Conservation (phyloP, 108 stramenopile genomes). For the Aurantiochytrium sp. region DNA sequence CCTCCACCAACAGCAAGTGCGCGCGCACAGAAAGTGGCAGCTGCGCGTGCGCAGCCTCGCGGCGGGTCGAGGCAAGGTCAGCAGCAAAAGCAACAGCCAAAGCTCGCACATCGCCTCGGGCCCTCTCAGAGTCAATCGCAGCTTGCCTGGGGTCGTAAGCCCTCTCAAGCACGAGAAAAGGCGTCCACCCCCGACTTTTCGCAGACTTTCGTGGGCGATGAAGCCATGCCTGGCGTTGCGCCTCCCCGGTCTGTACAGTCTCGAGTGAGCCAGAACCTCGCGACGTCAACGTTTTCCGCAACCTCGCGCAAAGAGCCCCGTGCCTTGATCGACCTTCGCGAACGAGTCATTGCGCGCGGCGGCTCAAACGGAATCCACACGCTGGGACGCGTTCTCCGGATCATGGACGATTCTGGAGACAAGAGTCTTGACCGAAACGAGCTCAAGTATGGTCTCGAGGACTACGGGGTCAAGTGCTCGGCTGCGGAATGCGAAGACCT, state of each 20-base stretch:
- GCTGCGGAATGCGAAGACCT: constrained; percentile 26
- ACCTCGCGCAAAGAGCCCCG: background rate
- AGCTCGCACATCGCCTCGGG: background rate
- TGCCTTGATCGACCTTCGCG: background rate
- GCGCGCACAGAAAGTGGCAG: too few species aligned
- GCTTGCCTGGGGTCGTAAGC: background rate
- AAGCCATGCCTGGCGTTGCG: background rate
- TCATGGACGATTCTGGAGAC: constrained; percentile 40
- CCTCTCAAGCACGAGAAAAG: background rate
- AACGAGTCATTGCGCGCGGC: background rate
- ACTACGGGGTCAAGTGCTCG: constrained; percentile 23
- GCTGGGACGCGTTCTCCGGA: constrained; percentile 23
- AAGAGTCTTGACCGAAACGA: constrained; percentile 26
- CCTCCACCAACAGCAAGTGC: too few species aligned
- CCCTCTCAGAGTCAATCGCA: background rate
- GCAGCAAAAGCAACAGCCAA: background rate
- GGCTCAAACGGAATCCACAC: constrained; percentile 5
- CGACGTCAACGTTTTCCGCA: too few species aligned
- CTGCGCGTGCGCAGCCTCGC: background rate
- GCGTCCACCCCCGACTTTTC: background rate
- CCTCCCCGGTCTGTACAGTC: too few species aligned
- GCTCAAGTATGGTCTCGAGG: constrained; percentile 36
- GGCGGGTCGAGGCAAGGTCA: background rate
- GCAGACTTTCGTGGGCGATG: background rate
- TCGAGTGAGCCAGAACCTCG: too few species aligned